Base-by-base conservation (phyloP, 2,329 filamentous ascomycete genomes). In the Dichotomopilus funicola region DNA sequence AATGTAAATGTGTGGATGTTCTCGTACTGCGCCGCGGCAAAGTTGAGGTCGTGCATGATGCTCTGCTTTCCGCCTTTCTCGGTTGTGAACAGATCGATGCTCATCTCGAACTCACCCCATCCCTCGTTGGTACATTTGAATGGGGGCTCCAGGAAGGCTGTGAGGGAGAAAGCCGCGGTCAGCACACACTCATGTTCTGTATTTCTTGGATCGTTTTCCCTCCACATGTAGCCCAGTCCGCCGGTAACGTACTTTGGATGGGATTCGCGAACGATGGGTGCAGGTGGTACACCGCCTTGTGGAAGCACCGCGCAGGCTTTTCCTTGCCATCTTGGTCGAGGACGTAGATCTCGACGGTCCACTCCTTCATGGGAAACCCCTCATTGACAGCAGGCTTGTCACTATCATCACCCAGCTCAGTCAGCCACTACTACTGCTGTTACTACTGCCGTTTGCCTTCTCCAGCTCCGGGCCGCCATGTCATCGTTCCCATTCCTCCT, bases 81-180 rank as follows among this genome's bases (percentile, higher is more conserved):
- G 35, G 87, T 85, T 44, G 87, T 88, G 67, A 85, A 87, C 64
- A 95, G 80, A 59, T 88, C 83, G 66, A 97, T 94, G 48, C 78
- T 79, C 85, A 99, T 92, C 70, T 97, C 94, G 70, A 99, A 99
- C 75, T 97, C 94, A 67, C 94, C 94, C 94, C 94, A 99, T 64
- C 94, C 94, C 73, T 96, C 89, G 73, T 99, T 95, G 61, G 84
- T 78, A 72, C 95, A 95, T 62, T 80, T 81, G 75, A 97, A 99
- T 0, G 94, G 94, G 0, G 91, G 83, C 62, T 88, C 86, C 68
- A 85, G 86, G 75, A 96, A 87, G 31, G 83, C 89, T 94, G 63
- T 35, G 19, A 19, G 10, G 12, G 47, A 66, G 49, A 66, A 61
- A 58, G 59, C 40, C 40, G n/a, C 41, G 13, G 4, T 33, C 11